Percentiles rank a stretch among this genome's conserved stretches.
These are phyloP conservation scores for Acacia concinna DNA, from an alignment of 331 rosid genomes.

Conservation along the genomic window DNA sequence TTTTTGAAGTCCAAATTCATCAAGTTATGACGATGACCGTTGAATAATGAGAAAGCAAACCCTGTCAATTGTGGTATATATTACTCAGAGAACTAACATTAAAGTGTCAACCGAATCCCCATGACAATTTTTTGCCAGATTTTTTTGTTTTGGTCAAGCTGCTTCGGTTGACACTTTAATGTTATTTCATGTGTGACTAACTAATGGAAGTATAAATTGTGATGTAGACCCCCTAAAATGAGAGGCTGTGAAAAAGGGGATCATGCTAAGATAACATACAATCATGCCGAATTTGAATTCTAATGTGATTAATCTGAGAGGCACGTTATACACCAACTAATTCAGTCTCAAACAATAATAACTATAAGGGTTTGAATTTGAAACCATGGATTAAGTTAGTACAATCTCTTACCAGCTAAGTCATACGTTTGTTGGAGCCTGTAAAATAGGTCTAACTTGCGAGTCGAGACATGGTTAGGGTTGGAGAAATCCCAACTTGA, in stretches of 20 bases:
- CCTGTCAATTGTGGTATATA: too few species aligned
- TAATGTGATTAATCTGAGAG: not conserved
- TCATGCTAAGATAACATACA: constrained; percentile 8
- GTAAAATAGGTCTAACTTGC: too few species aligned
- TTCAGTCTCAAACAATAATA: too few species aligned
- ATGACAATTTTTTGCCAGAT: not conserved
- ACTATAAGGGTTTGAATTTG: not conserved
- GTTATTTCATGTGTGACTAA: not conserved
- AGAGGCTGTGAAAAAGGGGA: not conserved
- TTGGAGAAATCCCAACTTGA: too few species aligned
- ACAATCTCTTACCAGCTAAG: not conserved
- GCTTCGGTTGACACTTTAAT: too few species aligned
- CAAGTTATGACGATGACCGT: not conserved
- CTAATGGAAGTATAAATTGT: not conserved
- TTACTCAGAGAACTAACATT: not conserved
- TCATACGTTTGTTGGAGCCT: not conserved
- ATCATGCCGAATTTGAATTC: not conserved
- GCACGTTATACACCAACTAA: not conserved
- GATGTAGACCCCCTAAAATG: not conserved
- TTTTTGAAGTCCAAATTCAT: not conserved
- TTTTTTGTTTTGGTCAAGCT: too few species aligned
- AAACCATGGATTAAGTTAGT: too few species aligned
- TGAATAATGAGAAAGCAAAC: not conserved
- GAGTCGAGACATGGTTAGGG: too few species aligned
- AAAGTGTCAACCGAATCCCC: not conserved